Percentiles rank a stretch among this genome's conserved stretches.
Conservation (phyloP, 2,329 filamentous ascomycete species). For the Scytalidium lignicola region DNA sequence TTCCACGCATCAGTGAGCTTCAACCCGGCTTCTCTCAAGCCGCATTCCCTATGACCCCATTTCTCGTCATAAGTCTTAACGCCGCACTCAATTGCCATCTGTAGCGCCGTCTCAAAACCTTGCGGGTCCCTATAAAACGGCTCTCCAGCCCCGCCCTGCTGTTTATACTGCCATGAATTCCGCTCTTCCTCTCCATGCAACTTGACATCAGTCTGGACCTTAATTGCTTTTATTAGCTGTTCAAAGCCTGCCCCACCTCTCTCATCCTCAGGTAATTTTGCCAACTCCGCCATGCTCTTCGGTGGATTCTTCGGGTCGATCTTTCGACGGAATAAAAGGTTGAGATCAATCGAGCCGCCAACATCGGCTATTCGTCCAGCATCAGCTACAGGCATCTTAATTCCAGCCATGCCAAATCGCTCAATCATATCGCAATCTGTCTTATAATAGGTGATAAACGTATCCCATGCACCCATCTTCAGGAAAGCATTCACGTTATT, state of each 20-base stretch:
- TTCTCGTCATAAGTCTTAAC: conserved; percentile 33
- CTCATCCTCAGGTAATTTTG: conserved; percentile 4
- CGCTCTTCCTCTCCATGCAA: conserved; percentile 19
- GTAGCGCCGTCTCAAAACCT: conserved; percentile 37
- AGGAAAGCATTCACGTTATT: conserved; percentile 45
- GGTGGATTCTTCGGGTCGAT: conserved; percentile 5
- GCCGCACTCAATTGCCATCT: conserved; percentile 40
- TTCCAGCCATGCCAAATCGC: conserved; percentile 39
- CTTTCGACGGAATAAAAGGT: conserved; percentile 36
- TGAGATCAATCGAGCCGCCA: conserved; percentile 36
- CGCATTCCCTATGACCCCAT: conserved; percentile 37
- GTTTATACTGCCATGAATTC: conserved; percentile 46
- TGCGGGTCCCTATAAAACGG: conserved; percentile 44
- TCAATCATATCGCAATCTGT: conserved; percentile 51
- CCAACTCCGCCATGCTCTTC: conserved; percentile 4
- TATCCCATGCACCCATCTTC: conserved; percentile 47
- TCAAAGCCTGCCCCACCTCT: conserved; percentile 3
- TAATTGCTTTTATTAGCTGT: conserved; percentile 7
- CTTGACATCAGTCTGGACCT: conserved; percentile 6
- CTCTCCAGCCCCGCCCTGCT: conserved; percentile 44
- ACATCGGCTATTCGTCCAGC: conserved; percentile 40
- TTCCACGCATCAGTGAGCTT: conserved; percentile 37
- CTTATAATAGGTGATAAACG: conserved; percentile 49
- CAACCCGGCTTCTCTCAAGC: conserved; percentile 29
- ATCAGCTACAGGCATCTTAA: conserved; percentile 33